Base-by-base conservation (phyloP, 352 stramenopile species). In the Globisporangium cederbergense region DNA sequence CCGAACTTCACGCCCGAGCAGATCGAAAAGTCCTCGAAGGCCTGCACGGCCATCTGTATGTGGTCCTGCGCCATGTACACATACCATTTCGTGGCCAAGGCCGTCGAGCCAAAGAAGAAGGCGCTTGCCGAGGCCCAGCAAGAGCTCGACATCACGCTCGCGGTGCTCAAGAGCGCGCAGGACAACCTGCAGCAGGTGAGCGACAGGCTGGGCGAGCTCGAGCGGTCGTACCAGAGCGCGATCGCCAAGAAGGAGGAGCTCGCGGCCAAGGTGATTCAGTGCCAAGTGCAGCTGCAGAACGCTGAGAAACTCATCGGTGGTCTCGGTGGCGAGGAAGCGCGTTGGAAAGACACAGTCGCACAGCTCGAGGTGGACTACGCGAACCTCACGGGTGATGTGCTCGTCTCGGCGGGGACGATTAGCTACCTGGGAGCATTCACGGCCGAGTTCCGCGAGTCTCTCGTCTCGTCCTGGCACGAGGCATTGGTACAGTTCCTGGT, bases 1-100 rank as follows among this genome's bases (percentile, higher is more conserved):
- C 87, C 87, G 1, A 95, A 96, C 58, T 97, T 97, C 60, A 96
- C 87, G 4, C 90, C 91, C 0, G 88, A 96, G 32, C 78, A 81
- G n/a, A 97, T 98, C 60, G 88, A 97, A 30, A 97, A 96, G 56
- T 95, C 91, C 3, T 97, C 89, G 0, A 96, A 96, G 62, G 91
- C 91, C 8, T 97, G 89, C 67, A 96, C 86, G 8, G 91, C 89
- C 16, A 95, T 98, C 42, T 98, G 91, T 64, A 96, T 96, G 88
- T 95, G 87, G 87, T 75, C 81, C 5, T 72, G 82, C 0, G 87
- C 87, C 11, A 95, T 95, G 85, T 85, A 91, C 68, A 90, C 88
- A 55, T 94, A 95, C 60, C 79, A 95, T 58, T 91, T 91, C 63
- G 87, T 95, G 9, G 87, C 87, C 4, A 85, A 91, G 28, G 83